phyloP scores from a whole-genome alignment of 1,284 basidiomycete species.

The Lignosus rhinocerotis region DNA sequence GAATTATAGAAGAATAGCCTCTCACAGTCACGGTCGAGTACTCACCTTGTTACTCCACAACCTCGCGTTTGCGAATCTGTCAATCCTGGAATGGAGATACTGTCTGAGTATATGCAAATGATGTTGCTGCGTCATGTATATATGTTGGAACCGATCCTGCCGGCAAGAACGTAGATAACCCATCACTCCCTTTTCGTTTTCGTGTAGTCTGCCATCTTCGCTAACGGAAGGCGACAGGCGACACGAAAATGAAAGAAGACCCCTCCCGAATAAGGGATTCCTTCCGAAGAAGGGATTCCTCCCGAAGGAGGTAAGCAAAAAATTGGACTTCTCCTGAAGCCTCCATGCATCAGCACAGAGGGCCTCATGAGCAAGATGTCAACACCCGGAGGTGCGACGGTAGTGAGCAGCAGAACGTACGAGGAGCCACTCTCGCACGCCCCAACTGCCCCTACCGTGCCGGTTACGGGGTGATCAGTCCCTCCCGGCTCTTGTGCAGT shows the following conservation, averaged over 20 bases:
- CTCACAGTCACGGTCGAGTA: too few relatives aligned
- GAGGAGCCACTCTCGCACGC: background rate
- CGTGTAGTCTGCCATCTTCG: background rate
- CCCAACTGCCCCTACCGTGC: background rate
- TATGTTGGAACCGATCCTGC: too few relatives aligned
- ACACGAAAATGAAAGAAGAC: background rate
- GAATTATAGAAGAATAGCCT: too few relatives aligned
- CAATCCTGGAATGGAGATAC: too few relatives aligned
- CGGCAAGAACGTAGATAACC: background rate
- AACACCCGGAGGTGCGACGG: background rate
- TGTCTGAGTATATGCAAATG: too few relatives aligned
- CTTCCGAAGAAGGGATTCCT: background rate
- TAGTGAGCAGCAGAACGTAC: background rate
- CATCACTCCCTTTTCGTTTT: background rate
- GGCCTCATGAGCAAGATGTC: background rate
- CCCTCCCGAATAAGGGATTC: background rate
- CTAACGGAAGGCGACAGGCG: background rate
- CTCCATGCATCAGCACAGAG: background rate
- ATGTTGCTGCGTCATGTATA: too few relatives aligned
- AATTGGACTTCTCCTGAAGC: background rate
- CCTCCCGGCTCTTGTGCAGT: background rate
- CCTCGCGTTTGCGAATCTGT: too few relatives aligned
- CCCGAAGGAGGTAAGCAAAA: background rate
- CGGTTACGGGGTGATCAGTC: background rate
- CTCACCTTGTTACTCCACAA: too few relatives aligned